A percentile compares a stretch with the other conserved stretches of the same genome.
Evolutionary conservation across 805 yeast genomes (phyloP).

Genomic region (Huiozyma sinensis): DNA sequence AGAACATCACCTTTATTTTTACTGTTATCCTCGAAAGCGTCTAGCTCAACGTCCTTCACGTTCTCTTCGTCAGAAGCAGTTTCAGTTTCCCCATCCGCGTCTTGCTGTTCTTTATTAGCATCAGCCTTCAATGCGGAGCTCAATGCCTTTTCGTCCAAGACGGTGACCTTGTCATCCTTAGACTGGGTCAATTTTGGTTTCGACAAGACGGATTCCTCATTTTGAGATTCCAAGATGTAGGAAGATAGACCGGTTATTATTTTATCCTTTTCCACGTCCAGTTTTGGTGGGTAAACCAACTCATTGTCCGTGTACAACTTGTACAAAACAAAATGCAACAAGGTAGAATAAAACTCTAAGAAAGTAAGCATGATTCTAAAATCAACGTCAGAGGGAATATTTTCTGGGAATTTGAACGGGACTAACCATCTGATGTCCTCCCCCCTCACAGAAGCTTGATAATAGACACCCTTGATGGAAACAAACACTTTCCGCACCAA

Average conservation of each 20-base stretch:
- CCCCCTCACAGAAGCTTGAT: constrained; percentile 81
- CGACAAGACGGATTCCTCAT: constrained; percentile 22
- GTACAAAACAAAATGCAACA: constrained; percentile 77
- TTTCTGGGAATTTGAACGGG: constrained; percentile 94
- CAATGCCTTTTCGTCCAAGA: constrained; percentile 36
- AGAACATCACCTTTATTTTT: constrained; percentile 58
- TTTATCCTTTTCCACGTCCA: constrained; percentile 60
- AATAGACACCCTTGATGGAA: constrained; percentile 93
- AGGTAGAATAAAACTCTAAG: constrained; percentile 88
- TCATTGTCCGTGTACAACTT: constrained; percentile 78
- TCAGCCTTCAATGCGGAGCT: constrained; percentile 42
- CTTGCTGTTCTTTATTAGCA: constrained; percentile 25
- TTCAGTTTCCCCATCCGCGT: constrained; percentile 29
- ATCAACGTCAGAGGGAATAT: constrained; percentile 88
- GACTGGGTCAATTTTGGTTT: constrained; percentile 6
- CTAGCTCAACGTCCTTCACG: constrained; percentile 42
- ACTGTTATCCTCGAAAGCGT: constrained; percentile 55
- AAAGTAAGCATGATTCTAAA: constrained; percentile 95
- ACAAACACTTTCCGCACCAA: constrained; percentile 82
- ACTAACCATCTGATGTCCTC: constrained; percentile 93
- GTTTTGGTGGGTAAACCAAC: constrained; percentile 83
- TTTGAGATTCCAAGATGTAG: constrained; percentile 55
- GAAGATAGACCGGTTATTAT: constrained; percentile 86
- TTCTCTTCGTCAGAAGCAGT: constrained; percentile 19
- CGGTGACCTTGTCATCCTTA: constrained; percentile 19